Evolutionary conservation across 106 monocot species (phyloP).

Genomic region (Dioscorea alata): DNA sequence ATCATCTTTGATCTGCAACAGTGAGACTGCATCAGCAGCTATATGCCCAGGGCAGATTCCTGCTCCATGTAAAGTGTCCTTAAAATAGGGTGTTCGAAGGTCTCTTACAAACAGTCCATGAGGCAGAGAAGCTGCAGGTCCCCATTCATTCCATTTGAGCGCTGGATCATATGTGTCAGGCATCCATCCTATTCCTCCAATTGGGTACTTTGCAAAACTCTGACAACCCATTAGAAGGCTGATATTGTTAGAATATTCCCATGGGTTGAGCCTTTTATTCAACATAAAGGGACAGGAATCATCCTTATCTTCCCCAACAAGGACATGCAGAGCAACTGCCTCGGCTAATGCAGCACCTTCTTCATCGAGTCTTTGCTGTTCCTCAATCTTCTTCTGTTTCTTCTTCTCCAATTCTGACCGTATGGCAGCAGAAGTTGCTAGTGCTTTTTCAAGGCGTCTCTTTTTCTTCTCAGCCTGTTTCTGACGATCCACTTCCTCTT

Average conservation of each 20-base stretch:
- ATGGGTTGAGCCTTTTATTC: conserved; percentile 18
- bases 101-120: conserved; percentile 12
- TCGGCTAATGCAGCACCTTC: conserved; percentile 93
- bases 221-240: conserved; percentile 38
- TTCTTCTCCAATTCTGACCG: conserved; percentile 88
- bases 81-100: conserved; percentile 25
- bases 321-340: conserved; percentile 88
- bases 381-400: conserved; percentile 90
- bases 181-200: conserved; percentile 23
- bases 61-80: conserved; percentile 16
- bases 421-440: conserved; percentile 89
- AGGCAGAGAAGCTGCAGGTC: conserved; percentile 17
- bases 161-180: conserved; percentile 21
- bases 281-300: conserved; percentile 35
- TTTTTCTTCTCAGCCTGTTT: conserved; percentile 98
- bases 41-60: conserved; percentile 44
- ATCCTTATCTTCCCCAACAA: conserved; percentile 73
- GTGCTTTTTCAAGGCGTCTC: conserved; percentile 88
- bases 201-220: conserved; percentile 22
- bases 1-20: conserved; percentile 70
- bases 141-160: conserved; percentile 30
- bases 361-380: conserved; percentile 73
- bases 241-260: conserved; percentile 16
- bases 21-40: conserved; percentile 68
- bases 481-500: conserved; percentile 72